phyloP scores from a whole-genome alignment of 1,284 basidiomycete species.

The Leucoagaricus sp. region DNA sequence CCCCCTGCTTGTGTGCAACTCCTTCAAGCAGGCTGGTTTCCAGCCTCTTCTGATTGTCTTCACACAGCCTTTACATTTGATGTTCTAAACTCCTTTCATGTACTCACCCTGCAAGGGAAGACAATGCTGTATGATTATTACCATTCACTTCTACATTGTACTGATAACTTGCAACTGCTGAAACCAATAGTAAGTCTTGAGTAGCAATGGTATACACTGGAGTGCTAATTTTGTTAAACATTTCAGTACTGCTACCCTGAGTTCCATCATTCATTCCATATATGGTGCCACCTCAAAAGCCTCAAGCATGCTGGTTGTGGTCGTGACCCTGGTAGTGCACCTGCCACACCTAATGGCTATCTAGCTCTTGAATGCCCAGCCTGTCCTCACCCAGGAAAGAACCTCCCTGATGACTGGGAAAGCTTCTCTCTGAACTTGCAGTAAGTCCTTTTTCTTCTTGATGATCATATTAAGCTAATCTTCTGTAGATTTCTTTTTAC shows the following conservation, averaged over 20 bases:
- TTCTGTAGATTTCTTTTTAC: constrained; percentile 21
- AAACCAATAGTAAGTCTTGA: constrained; percentile 10
- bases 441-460: not conserved
- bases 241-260: constrained; percentile 24
- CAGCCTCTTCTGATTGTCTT: constrained; percentile 14
- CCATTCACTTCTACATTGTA: constrained; percentile 13
- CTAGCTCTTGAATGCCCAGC: constrained; percentile 27
- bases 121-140: constrained; percentile 22
- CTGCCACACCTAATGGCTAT: constrained; percentile 20
- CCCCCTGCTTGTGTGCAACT: constrained; percentile 14
- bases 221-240: not conserved
- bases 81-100: constrained; percentile 20
- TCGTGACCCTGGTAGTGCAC: constrained; percentile 21
- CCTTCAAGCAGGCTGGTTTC: constrained; percentile 19
- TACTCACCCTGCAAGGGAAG: constrained; percentile 22
- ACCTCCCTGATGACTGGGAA: constrained; percentile 23
- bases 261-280: constrained; percentile 20
- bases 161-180: constrained; percentile 16
- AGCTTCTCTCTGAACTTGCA: constrained; percentile 2
- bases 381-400: constrained; percentile 25
- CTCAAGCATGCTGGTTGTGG: constrained; percentile 24
- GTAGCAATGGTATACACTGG: not conserved
- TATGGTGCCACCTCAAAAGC: constrained; percentile 26
- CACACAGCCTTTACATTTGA: constrained; percentile 25
- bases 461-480: not conserved